Evolutionary conservation across 306 rosid genomes (phyloP).

Genomic region (Ochetophila trinervis): DNA sequence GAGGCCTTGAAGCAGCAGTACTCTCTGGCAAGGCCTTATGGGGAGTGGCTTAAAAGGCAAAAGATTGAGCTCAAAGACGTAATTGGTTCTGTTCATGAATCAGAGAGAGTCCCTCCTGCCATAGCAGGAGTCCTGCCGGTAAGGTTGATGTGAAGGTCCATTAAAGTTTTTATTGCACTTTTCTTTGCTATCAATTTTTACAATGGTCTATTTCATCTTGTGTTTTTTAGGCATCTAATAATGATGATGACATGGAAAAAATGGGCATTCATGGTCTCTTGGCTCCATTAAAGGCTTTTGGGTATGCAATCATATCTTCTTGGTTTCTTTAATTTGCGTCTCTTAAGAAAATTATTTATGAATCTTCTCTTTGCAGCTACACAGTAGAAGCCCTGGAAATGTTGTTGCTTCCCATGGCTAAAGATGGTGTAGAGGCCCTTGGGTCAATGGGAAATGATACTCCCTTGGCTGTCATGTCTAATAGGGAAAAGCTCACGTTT

Average conservation of each 20-base stretch:
- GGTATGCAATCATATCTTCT: constrained; percentile 45
- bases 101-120: constrained; percentile 60
- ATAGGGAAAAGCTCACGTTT: constrained; percentile 81
- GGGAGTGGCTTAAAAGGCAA: constrained; percentile 83
- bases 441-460: constrained; percentile 99
- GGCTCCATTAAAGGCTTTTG: constrained; percentile 88
- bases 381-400: constrained; percentile 86
- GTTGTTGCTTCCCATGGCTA: constrained; percentile 99
- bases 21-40: constrained; percentile 84
- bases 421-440: constrained; percentile 91
- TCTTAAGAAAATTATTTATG: constrained; percentile 18
- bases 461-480: constrained; percentile 94
- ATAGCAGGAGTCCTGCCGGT: constrained; percentile 74
- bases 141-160: constrained; percentile 32
- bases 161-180: neutral
- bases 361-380: constrained; percentile 52
- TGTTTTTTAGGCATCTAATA: constrained; percentile 47
- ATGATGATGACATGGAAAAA: constrained; percentile 63
- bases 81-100: constrained; percentile 63
- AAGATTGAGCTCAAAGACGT: constrained; percentile 85
- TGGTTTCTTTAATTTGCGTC: constrained; percentile 16
- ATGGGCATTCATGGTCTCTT: constrained; percentile 82
- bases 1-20: constrained; percentile 92
- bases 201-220: constrained; percentile 16
- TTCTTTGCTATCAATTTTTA: constrained; percentile 12